Conservation (phyloP, 2,329 filamentous ascomycete species). For the Alternaria arbusti region DNA sequence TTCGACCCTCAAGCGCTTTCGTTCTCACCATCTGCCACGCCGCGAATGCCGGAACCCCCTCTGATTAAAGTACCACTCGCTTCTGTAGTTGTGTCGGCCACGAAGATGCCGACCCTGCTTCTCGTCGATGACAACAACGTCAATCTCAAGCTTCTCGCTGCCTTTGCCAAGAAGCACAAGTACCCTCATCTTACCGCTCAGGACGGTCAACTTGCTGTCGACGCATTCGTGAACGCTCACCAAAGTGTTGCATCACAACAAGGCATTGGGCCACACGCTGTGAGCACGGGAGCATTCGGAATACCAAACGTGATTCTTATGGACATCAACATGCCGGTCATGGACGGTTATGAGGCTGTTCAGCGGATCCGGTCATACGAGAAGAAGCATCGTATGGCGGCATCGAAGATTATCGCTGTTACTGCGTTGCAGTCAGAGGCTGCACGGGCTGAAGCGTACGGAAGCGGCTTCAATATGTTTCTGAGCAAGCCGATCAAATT, state of each 20-base stretch:
- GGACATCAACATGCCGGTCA: not conserved
- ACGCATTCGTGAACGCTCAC: not conserved
- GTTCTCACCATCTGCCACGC: not conserved
- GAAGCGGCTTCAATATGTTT: not conserved
- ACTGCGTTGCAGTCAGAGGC: not conserved
- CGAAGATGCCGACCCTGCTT: not conserved
- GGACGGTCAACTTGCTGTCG: not conserved
- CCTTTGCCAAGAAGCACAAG: not conserved
- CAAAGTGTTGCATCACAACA: not conserved
- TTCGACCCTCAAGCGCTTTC: not conserved
- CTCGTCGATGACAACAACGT: not conserved
- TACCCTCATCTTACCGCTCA: not conserved
- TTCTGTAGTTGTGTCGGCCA: not conserved
- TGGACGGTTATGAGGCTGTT: not conserved
- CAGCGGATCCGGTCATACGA: not conserved
- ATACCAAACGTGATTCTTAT: not conserved
- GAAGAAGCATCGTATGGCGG: not conserved
- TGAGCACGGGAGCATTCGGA: accelerated
- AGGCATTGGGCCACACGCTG: not conserved
- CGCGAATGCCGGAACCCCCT: not conserved
- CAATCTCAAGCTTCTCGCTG: not conserved
- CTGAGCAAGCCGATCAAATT: not conserved
- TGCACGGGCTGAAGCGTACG: not conserved
- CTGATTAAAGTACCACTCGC: not conserved
- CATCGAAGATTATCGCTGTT: not conserved